Conservation (phyloP, 306 rosid species). For the Clitoria ternatea region DNA sequence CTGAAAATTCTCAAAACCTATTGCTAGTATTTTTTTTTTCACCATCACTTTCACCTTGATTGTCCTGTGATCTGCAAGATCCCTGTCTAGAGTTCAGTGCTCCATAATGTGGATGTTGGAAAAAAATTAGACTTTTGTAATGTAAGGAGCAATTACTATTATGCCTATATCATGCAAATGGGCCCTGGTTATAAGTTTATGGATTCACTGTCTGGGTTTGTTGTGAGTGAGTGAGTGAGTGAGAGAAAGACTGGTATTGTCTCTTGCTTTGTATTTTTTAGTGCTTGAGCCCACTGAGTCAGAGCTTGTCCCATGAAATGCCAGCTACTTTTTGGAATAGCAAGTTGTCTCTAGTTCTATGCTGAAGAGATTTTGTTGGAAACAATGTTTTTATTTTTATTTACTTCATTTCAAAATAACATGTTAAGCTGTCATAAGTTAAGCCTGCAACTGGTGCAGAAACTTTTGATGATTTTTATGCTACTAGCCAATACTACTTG, state of each 20-base stretch:
- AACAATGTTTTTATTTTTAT: neutral
- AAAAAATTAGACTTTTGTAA: constrained; percentile 10
- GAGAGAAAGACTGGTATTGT: constrained; percentile 36
- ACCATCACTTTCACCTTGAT: neutral
- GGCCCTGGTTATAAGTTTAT: constrained; percentile 41
- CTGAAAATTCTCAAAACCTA: too few species aligned
- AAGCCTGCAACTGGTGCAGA: constrained; percentile 25
- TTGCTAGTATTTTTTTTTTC: neutral
- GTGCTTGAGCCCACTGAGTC: constrained; percentile 31
- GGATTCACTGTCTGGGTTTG: constrained; percentile 26
- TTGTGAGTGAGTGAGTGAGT: too few species aligned
- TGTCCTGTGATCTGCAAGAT: neutral
- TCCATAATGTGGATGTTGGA: constrained; percentile 13
- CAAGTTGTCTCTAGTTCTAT: constrained; percentile 30
- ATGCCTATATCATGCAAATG: constrained; percentile 33
- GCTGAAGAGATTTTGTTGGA: constrained; percentile 9
- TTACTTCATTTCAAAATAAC: neutral
- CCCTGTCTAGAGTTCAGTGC: neutral
- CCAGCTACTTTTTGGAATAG: constrained; percentile 16
- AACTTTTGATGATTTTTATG: constrained; percentile 1
- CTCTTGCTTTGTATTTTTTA: constrained; percentile 25
- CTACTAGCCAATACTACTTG: neutral
- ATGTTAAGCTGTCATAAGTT: constrained; percentile 13
- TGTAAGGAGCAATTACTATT: constrained; percentile 26
- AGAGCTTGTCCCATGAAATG: constrained; percentile 33